phyloP scores from a whole-genome alignment of 148 eudicot genomes.

The Hydrangea macrophylla region DNA sequence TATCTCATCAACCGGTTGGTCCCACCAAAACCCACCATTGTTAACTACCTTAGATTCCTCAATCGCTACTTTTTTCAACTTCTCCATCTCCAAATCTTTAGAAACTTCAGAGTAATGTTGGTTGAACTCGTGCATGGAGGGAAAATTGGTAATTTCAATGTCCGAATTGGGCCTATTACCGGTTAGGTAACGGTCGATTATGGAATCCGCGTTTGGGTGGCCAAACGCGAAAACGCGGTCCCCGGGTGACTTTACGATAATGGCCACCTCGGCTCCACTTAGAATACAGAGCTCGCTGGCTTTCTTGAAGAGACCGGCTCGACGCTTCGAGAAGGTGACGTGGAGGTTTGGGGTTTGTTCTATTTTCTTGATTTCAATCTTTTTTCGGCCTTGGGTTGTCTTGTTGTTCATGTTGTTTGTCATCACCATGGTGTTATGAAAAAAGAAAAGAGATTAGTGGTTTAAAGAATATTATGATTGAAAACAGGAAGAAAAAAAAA shows the following conservation, averaged over 20 bases:
- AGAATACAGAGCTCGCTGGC: slow-evolving; percentile 21
- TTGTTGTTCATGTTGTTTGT: background rate
- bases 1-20: too few species aligned
- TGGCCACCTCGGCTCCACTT: slow-evolving; percentile 15
- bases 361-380: slow-evolving; percentile 16
- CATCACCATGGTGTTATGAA: too few species aligned
- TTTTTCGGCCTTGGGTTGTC: slow-evolving; percentile 13
- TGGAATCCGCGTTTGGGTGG: background rate
- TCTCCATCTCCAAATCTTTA: slow-evolving; percentile 11
- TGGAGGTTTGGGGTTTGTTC: slow-evolving; percentile 12
- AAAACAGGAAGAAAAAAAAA: too few species aligned
- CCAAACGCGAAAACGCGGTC: background rate
- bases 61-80: slow-evolving; percentile 3
- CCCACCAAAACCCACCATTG: slow-evolving; percentile 16
- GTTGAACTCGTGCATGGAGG: background rate
- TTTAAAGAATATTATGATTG: too few species aligned
- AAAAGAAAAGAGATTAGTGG: too few species aligned
- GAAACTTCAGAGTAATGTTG: background rate
- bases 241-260: slow-evolving; percentile 19
- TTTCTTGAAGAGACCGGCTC: slow-evolving; percentile 19
- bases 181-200: too few species aligned
- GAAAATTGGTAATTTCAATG: too few species aligned
- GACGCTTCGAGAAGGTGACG: slow-evolving; percentile 22
- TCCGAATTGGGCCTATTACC: too few species aligned
- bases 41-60: slow-evolving; percentile 1